phyloP scores from a whole-genome alignment of 768 basidiomycete species.

The Sistotremastrum niveocremeum region DNA sequence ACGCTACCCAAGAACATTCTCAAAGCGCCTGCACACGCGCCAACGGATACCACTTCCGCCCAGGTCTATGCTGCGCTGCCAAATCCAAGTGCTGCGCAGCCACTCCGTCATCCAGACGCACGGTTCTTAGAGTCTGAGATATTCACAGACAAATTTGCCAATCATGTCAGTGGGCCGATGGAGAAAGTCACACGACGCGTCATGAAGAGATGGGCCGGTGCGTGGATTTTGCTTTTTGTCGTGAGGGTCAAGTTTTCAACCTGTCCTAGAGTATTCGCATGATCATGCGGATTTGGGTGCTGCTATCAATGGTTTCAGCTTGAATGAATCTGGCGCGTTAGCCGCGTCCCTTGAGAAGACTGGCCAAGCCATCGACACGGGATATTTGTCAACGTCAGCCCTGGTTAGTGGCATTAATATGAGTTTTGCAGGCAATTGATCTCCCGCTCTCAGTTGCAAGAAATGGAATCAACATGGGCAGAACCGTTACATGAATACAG shows the following conservation, averaged over 20 bases:
- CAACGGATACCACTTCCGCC: constrained; percentile 63
- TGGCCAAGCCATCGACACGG: constrained; percentile 90
- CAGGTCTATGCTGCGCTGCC: constrained; percentile 76
- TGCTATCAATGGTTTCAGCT: constrained; percentile 81
- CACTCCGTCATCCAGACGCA: constrained; percentile 86
- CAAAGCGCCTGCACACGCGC: constrained; percentile 90
- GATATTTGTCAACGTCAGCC: constrained; percentile 83
- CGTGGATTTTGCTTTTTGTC: constrained; percentile 12
- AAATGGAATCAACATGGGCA: constrained; percentile 88
- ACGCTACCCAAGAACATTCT: constrained; percentile 89
- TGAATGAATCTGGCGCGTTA: constrained; percentile 65
- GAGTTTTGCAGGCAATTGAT: neutral
- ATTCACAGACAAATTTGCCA: constrained; percentile 92
- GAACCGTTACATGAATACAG: constrained; percentile 93
- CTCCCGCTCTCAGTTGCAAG: constrained; percentile 52
- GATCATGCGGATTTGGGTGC: constrained; percentile 89
- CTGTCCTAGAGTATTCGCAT: constrained; percentile 51
- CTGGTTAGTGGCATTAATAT: constrained; percentile 39
- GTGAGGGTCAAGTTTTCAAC: constrained; percentile 3
- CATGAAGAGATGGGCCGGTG: constrained; percentile 91
- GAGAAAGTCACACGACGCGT: constrained; percentile 90
- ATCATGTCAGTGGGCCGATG: constrained; percentile 83
- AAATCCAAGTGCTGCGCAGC: constrained; percentile 77
- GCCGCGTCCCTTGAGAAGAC: constrained; percentile 90
- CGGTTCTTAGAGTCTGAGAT: constrained; percentile 91